phyloP scores from a whole-genome alignment of 345 rosid species.

The Aethionema arabicum region DNA sequence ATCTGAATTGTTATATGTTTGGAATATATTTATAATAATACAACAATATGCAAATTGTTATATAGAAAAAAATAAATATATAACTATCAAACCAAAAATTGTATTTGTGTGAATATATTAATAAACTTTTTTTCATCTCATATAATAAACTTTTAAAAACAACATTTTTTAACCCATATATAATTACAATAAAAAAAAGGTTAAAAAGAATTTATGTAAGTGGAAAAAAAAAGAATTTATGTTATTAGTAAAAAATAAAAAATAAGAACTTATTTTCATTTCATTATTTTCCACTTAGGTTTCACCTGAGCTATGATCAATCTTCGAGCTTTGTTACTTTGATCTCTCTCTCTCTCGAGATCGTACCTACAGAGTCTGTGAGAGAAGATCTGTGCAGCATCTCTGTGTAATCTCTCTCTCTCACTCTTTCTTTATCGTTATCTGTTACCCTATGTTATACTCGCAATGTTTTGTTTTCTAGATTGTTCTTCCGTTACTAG shows the following conservation, averaged over 20 bases:
- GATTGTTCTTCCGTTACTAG: constrained; percentile 33
- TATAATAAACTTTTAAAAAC: no score
- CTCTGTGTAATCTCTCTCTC: constrained; percentile 29
- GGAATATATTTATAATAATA: no score
- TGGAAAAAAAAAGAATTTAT: not conserved
- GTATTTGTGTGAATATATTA: no score
- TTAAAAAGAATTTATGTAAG: no score
- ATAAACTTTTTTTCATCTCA: no score
- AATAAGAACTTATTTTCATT: not conserved
- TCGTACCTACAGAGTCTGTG: constrained; percentile 21
- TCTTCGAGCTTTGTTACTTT: constrained; percentile 2
- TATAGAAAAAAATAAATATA: no score
- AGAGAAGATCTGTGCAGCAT: constrained; percentile 15
- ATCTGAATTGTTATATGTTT: no score
- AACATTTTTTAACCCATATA: not conserved
- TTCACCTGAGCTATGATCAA: constrained; percentile 29
- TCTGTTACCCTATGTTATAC: no score
- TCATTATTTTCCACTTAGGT: constrained; percentile 17
- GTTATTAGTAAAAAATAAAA: no score
- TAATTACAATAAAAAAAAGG: not conserved
- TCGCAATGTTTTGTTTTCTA: not conserved
- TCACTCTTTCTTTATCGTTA: not conserved
- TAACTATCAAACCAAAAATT: no score
- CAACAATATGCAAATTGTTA: no score
- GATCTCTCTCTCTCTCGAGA: constrained; percentile 12